Evolutionary conservation across 352 stramenopile species (phyloP).

Genomic region (Globisporangium parvum): DNA sequence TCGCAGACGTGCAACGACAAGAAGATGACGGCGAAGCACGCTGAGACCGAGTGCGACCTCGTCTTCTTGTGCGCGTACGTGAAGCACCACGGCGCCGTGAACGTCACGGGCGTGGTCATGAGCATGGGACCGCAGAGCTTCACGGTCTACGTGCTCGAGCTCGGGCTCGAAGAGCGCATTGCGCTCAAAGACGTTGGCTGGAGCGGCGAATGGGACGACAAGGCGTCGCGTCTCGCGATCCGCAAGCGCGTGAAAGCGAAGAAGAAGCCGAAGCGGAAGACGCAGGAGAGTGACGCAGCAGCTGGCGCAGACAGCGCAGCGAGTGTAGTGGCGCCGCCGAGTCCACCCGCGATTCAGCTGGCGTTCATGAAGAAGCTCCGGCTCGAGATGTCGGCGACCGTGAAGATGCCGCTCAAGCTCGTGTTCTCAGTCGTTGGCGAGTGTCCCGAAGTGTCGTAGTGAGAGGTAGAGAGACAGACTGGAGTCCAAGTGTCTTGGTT

Average conservation of each 20-base stretch:
- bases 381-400: slow-evolving; percentile 57
- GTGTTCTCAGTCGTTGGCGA: slow-evolving; percentile 48
- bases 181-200: slow-evolving; percentile 42
- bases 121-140: slow-evolving; percentile 72
- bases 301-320: neutral
- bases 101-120: slow-evolving; percentile 66
- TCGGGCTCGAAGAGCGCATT: slow-evolving; percentile 66
- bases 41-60: slow-evolving; percentile 70
- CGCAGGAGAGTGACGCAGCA: no score
- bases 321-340: slow-evolving; percentile 10
- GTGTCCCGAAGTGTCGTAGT: neutral
- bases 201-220: slow-evolving; percentile 41
- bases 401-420: slow-evolving; percentile 56
- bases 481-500: no score
- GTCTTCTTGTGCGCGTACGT: slow-evolving; percentile 80
- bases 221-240: slow-evolving; percentile 42
- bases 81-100: slow-evolving; percentile 48
- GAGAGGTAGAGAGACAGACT: no score
- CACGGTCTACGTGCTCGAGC: slow-evolving; percentile 66
- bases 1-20: slow-evolving; percentile 83
- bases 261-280: slow-evolving; percentile 2
- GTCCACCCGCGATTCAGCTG: slow-evolving; percentile 40
- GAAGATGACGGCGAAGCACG: slow-evolving; percentile 78
- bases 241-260: neutral
- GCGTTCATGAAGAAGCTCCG: slow-evolving; percentile 60